These are phyloP conservation scores for Melastoma candidum DNA, from an alignment of 441 rosid species.

Conservation along the genomic window DNA sequence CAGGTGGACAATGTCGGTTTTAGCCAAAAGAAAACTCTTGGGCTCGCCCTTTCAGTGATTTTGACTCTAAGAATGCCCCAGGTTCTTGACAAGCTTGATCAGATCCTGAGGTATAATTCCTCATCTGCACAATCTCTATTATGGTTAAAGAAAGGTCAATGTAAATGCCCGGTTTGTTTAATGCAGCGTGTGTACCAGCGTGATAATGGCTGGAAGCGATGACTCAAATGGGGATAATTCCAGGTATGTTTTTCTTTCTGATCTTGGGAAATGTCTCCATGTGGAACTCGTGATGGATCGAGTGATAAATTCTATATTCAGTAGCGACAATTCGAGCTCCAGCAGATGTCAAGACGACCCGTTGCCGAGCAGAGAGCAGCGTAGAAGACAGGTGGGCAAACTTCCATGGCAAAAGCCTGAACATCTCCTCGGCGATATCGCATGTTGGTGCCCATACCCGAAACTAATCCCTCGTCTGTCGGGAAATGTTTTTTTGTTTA, in stretches of 20 bases:
- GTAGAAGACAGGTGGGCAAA: slow-evolving; percentile 66
- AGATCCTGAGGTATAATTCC: slow-evolving; percentile 60
- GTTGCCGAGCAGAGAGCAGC: slow-evolving; percentile 70
- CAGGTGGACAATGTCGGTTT: slow-evolving; percentile 81
- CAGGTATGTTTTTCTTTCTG: slow-evolving; percentile 36
- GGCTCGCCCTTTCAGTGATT: slow-evolving; percentile 79
- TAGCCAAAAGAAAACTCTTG: slow-evolving; percentile 66
- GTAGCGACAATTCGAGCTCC: slow-evolving; percentile 57
- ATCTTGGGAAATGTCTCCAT: background rate
- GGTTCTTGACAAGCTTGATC: slow-evolving; percentile 90
- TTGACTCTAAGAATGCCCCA: slow-evolving; percentile 87
- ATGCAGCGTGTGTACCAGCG: slow-evolving; percentile 73
- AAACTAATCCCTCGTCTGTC: no score
- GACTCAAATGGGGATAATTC: slow-evolving; percentile 71
- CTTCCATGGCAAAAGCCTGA: no score
- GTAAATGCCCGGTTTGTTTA: slow-evolving; percentile 3
- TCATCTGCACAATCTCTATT: slow-evolving; percentile 1
- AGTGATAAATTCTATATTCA: slow-evolving; percentile 16
- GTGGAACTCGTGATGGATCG: background rate
- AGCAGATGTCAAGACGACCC: slow-evolving; percentile 55
- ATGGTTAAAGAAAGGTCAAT: background rate
- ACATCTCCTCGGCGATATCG: no score
- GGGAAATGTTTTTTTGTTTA: no score
- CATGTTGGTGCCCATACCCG: no score
- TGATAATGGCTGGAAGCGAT: slow-evolving; percentile 71